A percentile compares a stretch with the other conserved stretches of the same genome.
phyloP scores from a whole-genome alignment of 306 rosid species.

The Quercus wislizeni region DNA sequence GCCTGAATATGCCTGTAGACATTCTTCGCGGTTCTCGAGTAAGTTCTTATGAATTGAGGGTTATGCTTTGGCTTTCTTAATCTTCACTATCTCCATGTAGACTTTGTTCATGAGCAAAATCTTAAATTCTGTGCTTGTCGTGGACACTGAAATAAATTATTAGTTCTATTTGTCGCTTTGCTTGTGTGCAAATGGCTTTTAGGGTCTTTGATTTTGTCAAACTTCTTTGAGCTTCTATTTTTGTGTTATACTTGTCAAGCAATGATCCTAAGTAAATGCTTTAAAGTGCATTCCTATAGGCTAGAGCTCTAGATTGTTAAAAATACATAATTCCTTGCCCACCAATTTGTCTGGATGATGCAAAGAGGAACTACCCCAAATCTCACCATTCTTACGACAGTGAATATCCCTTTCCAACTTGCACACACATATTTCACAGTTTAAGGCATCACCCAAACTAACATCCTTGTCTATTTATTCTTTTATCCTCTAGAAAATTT shows the following conservation, averaged over 20 bases:
- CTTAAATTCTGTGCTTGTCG: neutral
- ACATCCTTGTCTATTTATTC: too few relatives aligned
- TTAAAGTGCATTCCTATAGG: neutral
- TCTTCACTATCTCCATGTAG: neutral
- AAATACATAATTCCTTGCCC: neutral
- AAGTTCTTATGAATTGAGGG: constrained; percentile 36
- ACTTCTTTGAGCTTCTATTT: neutral
- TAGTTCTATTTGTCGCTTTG: neutral
- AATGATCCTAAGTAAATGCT: neutral
- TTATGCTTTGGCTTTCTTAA: constrained; percentile 5
- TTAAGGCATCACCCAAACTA: too few relatives aligned
- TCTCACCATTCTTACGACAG: neutral
- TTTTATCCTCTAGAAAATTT: too few relatives aligned
- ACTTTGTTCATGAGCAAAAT: neutral
- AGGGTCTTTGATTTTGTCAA: neutral
- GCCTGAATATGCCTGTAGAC: constrained; percentile 82
- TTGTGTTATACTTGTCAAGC: neutral
- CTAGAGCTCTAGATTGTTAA: neutral
- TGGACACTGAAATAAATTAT: neutral
- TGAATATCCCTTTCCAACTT: neutral
- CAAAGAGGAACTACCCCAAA: neutral
- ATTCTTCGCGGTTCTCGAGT: constrained; percentile 89
- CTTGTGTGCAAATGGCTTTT: neutral
- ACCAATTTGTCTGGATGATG: neutral
- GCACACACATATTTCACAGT: neutral